Base-by-base conservation (phyloP, 2,329 filamentous ascomycete species). In the Ceratocystiopsis sp. region DNA sequence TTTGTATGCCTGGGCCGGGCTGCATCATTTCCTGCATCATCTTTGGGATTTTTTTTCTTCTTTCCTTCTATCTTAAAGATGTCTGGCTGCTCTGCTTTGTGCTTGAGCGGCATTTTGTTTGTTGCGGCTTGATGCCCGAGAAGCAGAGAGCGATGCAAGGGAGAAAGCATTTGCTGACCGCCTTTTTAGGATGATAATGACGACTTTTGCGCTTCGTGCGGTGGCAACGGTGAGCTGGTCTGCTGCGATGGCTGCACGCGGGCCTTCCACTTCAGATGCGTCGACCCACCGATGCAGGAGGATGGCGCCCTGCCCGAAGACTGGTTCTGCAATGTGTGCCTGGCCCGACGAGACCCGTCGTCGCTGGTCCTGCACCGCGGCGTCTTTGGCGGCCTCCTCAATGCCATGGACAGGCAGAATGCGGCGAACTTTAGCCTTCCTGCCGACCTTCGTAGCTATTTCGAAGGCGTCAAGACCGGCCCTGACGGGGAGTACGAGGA, bases 241-340 rank as follows among this genome's bases (percentile, higher is more conserved):
- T 95, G 87, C 63, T 98, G 91, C 61, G 91, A 96, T 63, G 84
- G 82, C 49, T 98, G 91, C 63, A 75, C 80, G 47, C 77, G 84
- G 51, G 84, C 87, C 7, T 95, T 93, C 61, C 91, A 96, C 61
- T 85, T 91, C 57, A 71, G 75, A 46, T 96, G 91, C 59, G 75
- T 91, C 51, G 81, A 93, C 59, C 86, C 89, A 48, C 80, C 84
- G 35, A 66, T 85, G 51, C 69, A 76, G 44, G 69, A 77, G 44
- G 70, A 74, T 41, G 67, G 69, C 43, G 59, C 66, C 46, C 66
- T 80, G 46, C 78, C 79, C 12, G 76, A 83, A 46, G 80, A 85
- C 53, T 96, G 86, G 84, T 91, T 73, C 59, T 96, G 89, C 63
- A 80, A 83, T 53, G 71, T 74, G 50, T 87, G 82, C 58, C 61